Base-by-base conservation (phyloP, 176 grass and related monocot genomes). In the Rhynchospora tenuis region DNA sequence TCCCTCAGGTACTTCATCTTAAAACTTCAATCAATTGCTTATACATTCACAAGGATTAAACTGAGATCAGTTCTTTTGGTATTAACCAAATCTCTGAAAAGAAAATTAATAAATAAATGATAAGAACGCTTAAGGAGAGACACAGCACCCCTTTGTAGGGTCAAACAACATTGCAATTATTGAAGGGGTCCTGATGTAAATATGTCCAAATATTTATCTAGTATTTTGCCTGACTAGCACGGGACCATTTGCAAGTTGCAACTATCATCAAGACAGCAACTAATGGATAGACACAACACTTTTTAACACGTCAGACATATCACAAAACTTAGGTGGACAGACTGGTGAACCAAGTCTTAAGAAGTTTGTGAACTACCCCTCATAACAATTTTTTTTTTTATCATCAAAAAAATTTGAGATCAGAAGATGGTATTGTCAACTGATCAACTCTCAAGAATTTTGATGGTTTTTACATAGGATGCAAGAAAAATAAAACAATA, bases 1-100 rank as follows among this genome's bases (percentile, higher is more conserved):
- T 99, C 74, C 97, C 97, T 38, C 97, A 99, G 93, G 93, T 99
- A 88, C 29, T 83, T 70, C 24, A 51, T 56, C 14, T 52, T 74
- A 52, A 73, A 73, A 51, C 11, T 73, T 73, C 11, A 48, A 65
- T 50, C 1, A 6, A 12, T 45, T 12, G 50, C 46, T 74, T 74
- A 38, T 38, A 8, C 22, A 26, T 74, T 72, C 68, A 72, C 23
- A 42, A 23, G 43, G 38, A 20, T 46, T 72, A 43, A 46, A 22
- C 17, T 71, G 38, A 71, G 9, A 45, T 71, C 33, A 20, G 60
- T 63, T 48, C 10, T 73, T 74, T 74, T 16, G n/a, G 12, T 74
- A 26, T 7, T 7, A 38, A 38, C 33, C 33, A 38, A 38, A 38
- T 38, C 0, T 4, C 33, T 38, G 33, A 38, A 38, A 38, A 38